Base-by-base conservation (phyloP, 2,329 filamentous ascomycete genomes). In the Pseudogymnoascus sp. region DNA sequence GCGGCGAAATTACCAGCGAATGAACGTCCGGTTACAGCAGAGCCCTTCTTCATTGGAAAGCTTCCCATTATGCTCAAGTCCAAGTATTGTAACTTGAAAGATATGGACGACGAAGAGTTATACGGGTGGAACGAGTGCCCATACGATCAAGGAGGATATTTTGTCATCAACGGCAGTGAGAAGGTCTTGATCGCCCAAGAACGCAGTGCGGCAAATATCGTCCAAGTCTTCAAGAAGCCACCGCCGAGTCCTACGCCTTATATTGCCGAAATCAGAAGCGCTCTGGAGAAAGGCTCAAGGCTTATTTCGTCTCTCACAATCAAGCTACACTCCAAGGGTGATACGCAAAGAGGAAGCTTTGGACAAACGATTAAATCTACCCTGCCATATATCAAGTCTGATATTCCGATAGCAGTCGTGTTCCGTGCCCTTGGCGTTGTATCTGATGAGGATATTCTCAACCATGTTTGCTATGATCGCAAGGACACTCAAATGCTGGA, bases 101-200 rank as follows among this genome's bases (percentile, higher is more conserved):
- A 89, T 68, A 85, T 96, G 73, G 85, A 86, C 59, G 93, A 97
- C 68, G 88, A 95, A 62, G 88, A 90, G 60, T 82, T 99, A 1
- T 97, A 96, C 74, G 82, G 90, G 56, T 87, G 96, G 76, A 96
- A 96, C 73, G 95, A 99, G 77, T 99, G 95, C 69, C 95, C 95
- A 0, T 99, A 97, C 75, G 95, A 99, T 72, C 95, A 97, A 73
- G 95, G 95, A 69, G 95, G 95, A 68, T 99, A 99, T 77, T 99
- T 99, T 73, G 91, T 99, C 71, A 99, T 99, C 82, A 99, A 99
- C 78, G 95, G 95, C 47, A 96, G 91, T 76, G 95, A 99, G 74
- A 99, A 99, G 81, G 95, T 99, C 21, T 79, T 99, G 69, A 99
- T 99, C 71, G 95, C 95, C 1, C 95, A 99, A 75, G 95, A 99